Percentiles rank a stretch among this genome's conserved stretches.
Conservation (phyloP, 2,329 filamentous ascomycete species). For the Phaeoacremonium minimum region DNA sequence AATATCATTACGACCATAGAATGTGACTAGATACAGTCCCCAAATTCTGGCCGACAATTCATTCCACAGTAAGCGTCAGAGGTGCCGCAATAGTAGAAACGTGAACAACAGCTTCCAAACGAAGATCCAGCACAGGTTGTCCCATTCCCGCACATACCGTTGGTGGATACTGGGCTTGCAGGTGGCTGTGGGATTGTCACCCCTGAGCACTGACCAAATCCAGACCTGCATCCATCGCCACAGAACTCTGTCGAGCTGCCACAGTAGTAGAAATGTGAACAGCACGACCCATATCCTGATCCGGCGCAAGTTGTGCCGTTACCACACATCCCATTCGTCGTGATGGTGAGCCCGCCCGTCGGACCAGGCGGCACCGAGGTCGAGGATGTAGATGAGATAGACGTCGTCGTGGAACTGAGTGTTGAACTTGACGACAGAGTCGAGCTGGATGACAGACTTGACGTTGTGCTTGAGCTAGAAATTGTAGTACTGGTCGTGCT, state of each 20-base stretch:
- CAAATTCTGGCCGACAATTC: not conserved
- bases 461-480: not conserved
- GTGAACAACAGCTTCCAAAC: constrained; percentile 5
- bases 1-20: not conserved
- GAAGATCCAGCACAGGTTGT: constrained; percentile 1
- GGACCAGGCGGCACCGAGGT: not conserved
- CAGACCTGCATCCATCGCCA: not conserved
- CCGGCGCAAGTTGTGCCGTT: constrained; percentile 3
- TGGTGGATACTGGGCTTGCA: not conserved
- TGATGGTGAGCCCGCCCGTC: not conserved
- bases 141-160: constrained; percentile 4
- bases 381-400: not conserved
- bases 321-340: constrained; percentile 4
- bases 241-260: not conserved
- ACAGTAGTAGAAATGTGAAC: constrained; percentile 3
- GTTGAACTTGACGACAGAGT: not conserved
- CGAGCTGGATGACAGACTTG: not conserved
- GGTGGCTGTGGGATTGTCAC: not conserved
- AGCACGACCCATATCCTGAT: not conserved
- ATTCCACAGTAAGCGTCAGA: constrained; percentile 2
- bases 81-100: constrained; percentile 4
- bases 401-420: not conserved
- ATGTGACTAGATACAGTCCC: not conserved
- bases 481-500: not conserved
- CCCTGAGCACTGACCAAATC: not conserved